A percentile compares a stretch with the other conserved stretches of the same genome.
phyloP scores from a whole-genome alignment of 2,329 filamentous ascomycete species.

The Penicillium verrucosum region DNA sequence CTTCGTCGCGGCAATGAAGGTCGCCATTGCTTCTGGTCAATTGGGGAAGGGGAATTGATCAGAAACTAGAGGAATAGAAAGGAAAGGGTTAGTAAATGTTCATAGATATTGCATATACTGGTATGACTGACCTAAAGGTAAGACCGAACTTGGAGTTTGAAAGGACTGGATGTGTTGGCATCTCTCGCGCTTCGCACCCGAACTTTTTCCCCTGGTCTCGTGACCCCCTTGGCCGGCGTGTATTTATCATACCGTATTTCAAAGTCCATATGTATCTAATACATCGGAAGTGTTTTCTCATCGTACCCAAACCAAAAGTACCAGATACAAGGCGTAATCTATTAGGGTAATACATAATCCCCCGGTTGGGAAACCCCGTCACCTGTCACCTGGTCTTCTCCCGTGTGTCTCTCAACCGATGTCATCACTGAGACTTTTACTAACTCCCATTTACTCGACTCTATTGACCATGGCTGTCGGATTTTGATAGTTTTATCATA shows the following conservation, averaged over 20 bases:
- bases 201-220: slow-evolving; percentile 25
- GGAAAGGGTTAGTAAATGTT: not conserved
- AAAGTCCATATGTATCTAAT: not conserved
- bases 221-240: slow-evolving; percentile 13
- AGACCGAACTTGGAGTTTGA: not conserved
- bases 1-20: slow-evolving; percentile 29
- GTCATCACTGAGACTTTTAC: slow-evolving; percentile 10
- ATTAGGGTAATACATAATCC: not conserved
- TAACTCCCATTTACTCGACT: not conserved
- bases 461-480: slow-evolving; percentile 16
- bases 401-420: slow-evolving; percentile 18
- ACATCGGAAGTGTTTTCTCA: accelerated
- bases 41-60: not conserved
- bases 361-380: not conserved
- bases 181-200: slow-evolving; percentile 11
- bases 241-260: slow-evolving; percentile 5
- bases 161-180: slow-evolving; percentile 5
- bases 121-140: not conserved
- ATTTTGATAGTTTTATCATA: slow-evolving; percentile 5
- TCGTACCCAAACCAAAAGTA: not conserved
- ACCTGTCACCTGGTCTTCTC: slow-evolving; percentile 19
- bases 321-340: not conserved
- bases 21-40: slow-evolving; percentile 27
- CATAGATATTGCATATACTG: not conserved
- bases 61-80: not conserved